These are phyloP conservation scores for Tetrahymena borealis DNA, from an alignment of 73 alveolate species.

Conservation along the genomic window DNA sequence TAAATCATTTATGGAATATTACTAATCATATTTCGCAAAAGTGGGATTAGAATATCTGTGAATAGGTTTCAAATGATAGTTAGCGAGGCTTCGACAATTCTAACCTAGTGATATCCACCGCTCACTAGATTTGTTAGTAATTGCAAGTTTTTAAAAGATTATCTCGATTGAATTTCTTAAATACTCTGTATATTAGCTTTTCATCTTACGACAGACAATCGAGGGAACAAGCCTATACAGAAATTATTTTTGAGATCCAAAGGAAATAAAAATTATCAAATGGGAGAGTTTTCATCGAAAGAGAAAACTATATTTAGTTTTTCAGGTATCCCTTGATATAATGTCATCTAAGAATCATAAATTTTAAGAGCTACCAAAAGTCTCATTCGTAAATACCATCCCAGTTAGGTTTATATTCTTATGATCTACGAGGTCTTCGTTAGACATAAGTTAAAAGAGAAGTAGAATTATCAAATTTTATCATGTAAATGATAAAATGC, in stretches of 20 bases:
- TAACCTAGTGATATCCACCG: background rate
- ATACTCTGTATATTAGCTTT: background rate
- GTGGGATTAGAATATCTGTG: background rate
- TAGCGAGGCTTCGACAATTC: no score
- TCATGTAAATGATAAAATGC: background rate
- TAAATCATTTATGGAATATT: background rate
- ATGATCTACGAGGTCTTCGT: background rate
- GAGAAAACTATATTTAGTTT: background rate
- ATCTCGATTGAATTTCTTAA: background rate
- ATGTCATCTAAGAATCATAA: background rate
- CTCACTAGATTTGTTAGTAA: background rate
- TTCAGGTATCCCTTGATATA: background rate
- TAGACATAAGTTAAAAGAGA: background rate
- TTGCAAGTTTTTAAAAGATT: background rate
- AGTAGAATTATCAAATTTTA: background rate
- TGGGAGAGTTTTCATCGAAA: background rate
- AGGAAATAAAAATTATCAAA: background rate
- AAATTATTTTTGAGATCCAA: background rate
- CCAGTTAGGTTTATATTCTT: background rate
- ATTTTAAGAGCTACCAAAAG: background rate
- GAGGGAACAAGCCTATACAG: background rate
- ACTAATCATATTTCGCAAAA: background rate
- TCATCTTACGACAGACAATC: background rate
- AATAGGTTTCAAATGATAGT: background rate
- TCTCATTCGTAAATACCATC: background rate